Evolutionary conservation across 2,329 filamentous ascomycete genomes (phyloP), one percentile per base, ranked within the genome.

Genomic region (Dactylellina parvicollis): DNA sequence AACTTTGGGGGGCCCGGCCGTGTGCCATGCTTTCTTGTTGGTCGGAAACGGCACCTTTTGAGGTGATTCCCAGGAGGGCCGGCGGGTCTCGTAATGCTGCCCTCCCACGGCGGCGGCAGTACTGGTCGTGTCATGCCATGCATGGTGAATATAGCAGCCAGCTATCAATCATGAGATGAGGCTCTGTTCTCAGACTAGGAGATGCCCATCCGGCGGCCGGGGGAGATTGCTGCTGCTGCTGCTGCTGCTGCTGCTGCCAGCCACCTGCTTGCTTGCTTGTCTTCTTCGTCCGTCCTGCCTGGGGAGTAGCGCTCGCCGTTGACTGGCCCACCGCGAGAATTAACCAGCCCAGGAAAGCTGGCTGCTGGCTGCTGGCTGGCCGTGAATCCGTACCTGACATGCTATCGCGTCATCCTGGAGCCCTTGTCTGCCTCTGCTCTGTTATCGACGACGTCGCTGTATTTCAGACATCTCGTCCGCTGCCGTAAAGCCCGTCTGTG

Each of bases 321-420:
- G 22, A 26, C 16, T 44, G 54, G 54, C 32, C 50, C 30, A 50
- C 61, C 22, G 60, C 24, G 49, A 46, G 28, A 34, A 30, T 16
- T 24, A 46, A 38, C 40, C 40, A 14, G 30, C 34, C 3, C 22
- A 14, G 12, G n/a, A 14, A 40, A 24, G 4, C 42, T 50, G 46
- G 20, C 26, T 10, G 26, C 4, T 42, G 20, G 44, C 28, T 4
- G 34, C 34, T 14, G 12, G 30, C 30, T 12, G 12, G 30, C 30
- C 30, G 12, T 9, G 34, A 38, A 38, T 38, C 32, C 18, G 60
- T 56, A 49, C 60, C 60, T 56, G 49, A 56, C 60, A 65, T 46
- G 54, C 24, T 47, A 65, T 65, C 60, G 60, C 60, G 50, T 65
- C 60, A 65, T 56, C 28, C 49, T 49, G 24, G 16, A 5, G 9